Conservation (phyloP, 2,329 filamentous ascomycete genomes). For the Alternaria conjuncta region DNA sequence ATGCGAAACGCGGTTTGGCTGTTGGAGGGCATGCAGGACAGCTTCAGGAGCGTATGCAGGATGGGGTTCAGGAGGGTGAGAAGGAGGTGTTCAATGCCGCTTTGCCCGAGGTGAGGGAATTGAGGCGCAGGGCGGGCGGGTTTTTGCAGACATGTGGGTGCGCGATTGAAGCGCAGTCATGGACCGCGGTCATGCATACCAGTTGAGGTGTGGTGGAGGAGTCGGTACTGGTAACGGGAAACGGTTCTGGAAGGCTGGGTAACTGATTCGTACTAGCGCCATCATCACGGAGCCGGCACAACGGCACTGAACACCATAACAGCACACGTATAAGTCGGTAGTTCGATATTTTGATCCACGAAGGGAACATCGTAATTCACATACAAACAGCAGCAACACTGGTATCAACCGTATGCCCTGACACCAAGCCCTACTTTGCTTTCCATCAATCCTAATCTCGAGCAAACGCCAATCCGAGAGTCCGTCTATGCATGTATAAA, state of each 20-base stretch:
- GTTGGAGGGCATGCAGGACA: neutral
- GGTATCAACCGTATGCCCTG: slow-evolving; percentile 11
- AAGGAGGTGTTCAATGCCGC: slow-evolving; percentile 7
- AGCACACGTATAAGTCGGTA: neutral
- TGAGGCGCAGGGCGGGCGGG: neutral
- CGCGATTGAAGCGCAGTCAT: neutral
- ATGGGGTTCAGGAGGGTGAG: neutral
- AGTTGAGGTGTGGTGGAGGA: neutral
- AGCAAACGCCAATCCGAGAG: slow-evolving; percentile 7
- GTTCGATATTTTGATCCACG: slow-evolving; percentile 1
- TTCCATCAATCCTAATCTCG: slow-evolving; percentile 2
- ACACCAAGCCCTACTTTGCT: slow-evolving; percentile 1
- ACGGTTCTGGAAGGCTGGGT: neutral
- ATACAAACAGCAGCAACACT: slow-evolving; percentile 4
- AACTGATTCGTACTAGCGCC: neutral
- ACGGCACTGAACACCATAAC: neutral
- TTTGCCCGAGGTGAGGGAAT: neutral
- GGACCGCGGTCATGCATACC: neutral
- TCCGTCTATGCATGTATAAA: slow-evolving; percentile 12
- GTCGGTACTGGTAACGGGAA: neutral
- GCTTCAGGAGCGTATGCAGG: neutral
- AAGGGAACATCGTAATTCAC: slow-evolving; percentile 1
- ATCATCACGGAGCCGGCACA: neutral
- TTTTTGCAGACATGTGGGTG: neutral
- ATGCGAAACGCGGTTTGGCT: slow-evolving; percentile 7